Evolutionary conservation across 176 grass and related monocot genomes (phyloP).

Genomic region (Tillandsia leiboldiana): DNA sequence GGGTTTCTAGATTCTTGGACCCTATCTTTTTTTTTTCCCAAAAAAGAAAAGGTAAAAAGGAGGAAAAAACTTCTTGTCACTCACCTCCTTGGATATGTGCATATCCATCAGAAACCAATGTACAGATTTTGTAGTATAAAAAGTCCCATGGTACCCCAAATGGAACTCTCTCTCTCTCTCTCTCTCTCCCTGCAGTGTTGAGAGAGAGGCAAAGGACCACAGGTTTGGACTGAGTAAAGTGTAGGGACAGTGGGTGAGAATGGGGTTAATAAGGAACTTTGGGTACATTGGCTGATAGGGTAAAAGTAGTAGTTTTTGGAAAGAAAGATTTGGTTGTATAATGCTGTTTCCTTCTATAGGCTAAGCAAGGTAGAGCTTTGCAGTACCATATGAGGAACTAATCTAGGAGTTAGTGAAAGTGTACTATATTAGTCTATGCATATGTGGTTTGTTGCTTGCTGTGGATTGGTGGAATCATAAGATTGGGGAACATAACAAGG

Average conservation of each 20-base stretch:
- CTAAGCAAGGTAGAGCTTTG: neutral
- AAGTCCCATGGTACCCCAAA: too few species aligned
- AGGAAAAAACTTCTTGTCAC: neutral
- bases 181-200: neutral
- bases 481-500: too few species aligned
- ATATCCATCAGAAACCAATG: conserved; percentile 1
- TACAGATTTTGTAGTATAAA: neutral
- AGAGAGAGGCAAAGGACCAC: too few species aligned
- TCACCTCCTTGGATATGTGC: neutral
- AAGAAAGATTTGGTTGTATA: neutral
- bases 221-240: too few species aligned
- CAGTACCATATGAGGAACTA: too few species aligned
- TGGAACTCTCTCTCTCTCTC: too few species aligned
- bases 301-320: neutral
- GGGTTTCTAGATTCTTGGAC: neutral
- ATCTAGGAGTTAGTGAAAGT: too few species aligned
- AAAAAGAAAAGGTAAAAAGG: too few species aligned
- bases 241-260: neutral
- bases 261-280: neutral
- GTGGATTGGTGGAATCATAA: too few species aligned
- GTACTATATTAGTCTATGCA: too few species aligned
- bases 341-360: neutral
- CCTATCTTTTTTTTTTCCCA: neutral
- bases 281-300: neutral
- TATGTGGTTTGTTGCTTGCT: too few species aligned